Evolutionary conservation across 257 asterid species (phyloP).

Genomic region (Solanum pimpinellifolium): DNA sequence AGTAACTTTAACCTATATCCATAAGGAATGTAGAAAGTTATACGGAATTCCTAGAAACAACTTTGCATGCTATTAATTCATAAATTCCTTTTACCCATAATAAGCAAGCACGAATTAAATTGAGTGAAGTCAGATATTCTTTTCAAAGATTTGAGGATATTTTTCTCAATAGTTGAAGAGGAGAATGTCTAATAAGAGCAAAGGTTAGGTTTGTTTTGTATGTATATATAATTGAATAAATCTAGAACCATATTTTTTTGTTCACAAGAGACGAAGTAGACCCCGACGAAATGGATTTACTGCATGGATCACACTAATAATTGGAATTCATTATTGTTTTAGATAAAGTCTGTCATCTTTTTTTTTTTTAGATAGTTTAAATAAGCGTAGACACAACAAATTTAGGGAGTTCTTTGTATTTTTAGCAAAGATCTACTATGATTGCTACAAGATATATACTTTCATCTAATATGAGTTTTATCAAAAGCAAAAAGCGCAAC

Average conservation of each 20-base stretch:
- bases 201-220: background rate
- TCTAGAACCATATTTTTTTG: background rate
- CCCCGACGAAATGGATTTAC: background rate
- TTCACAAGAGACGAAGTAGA: background rate
- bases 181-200: background rate
- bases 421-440: background rate
- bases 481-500: background rate
- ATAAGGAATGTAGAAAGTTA: background rate
- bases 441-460: background rate
- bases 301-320: background rate
- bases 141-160: background rate
- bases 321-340: background rate
- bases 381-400: background rate
- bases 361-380: background rate
- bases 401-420: background rate
- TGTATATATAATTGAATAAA: background rate
- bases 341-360: background rate
- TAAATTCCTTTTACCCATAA: background rate
- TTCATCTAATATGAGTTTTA: background rate
- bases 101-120: background rate
- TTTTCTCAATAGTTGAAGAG: background rate
- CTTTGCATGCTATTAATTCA: background rate
- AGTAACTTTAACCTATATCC: background rate
- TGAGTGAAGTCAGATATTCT: background rate
- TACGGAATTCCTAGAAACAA: background rate